A percentile compares a stretch with the other conserved stretches of the same genome.
These are phyloP conservation scores for Ceriops decandra DNA, from an alignment of 345 rosid genomes.

Conservation along the genomic window DNA sequence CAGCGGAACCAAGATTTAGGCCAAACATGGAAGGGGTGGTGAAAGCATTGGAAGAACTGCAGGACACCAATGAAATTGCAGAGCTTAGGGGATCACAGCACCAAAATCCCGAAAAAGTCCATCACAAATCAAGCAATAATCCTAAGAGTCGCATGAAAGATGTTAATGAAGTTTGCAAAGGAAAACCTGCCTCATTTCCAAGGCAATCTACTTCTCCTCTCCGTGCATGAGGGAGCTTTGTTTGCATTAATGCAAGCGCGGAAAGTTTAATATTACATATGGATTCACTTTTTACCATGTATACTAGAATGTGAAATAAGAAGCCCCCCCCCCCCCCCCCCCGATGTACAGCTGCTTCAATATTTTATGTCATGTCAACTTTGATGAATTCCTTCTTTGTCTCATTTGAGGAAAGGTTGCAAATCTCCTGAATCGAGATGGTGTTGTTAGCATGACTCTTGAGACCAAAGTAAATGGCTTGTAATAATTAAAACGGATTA, in stretches of 20 bases:
- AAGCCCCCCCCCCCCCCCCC: not conserved
- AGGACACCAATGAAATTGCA: constrained; percentile 24
- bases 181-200: constrained; percentile 22
- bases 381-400: not conserved
- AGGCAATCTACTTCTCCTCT: constrained; percentile 29
- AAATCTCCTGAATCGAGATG: not conserved
- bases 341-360: constrained; percentile 13
- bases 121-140: constrained; percentile 16
- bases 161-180: constrained; percentile 6
- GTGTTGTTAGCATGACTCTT: not conserved
- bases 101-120: constrained; percentile 19
- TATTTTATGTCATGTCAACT: not conserved
- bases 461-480: no score
- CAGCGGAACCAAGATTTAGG: constrained; percentile 22
- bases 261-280: not conserved
- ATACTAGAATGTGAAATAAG: not conserved
- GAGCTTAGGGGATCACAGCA: constrained; percentile 9
- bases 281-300: not conserved
- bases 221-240: constrained; percentile 14
- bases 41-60: constrained; percentile 37
- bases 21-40: constrained; percentile 22
- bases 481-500: no score
- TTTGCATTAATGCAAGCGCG: not conserved
- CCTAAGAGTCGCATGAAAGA: constrained; percentile 20
- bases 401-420: not conserved